Evolutionary conservation across 495 filamentous ascomycete genomes (phyloP), one percentile per base, ranked within the genome.

Genomic region (Physcia stellaris): DNA sequence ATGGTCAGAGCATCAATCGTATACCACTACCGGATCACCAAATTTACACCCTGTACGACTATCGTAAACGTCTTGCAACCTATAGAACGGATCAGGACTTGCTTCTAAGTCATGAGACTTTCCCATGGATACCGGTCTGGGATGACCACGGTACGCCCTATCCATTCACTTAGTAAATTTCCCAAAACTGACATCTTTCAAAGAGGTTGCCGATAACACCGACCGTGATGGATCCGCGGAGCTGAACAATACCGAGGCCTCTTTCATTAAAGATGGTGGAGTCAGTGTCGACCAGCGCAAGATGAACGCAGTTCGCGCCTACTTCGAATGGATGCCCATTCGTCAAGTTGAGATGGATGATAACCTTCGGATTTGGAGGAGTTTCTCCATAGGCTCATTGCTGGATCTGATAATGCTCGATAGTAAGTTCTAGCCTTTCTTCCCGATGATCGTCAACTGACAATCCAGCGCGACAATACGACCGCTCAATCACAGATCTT

Each of bases 121-220:
- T 72, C 42, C 64, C 77, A 4, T 81, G 78, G 77, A 80, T 83
- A 42, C 61, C 74, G 1, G 75, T 78, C 2, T 83, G 78, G 78
- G 78, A 83, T 47, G 77, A 81, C 45, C 77, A 81, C 48, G 66
- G 63, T 15, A 43, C 46, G 12, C 39, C 45, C 32, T 7, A 9
- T 34, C 7, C 12, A 34, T 7, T 34, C 32, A 9, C 15, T 12
- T 9, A 7, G 7, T 9, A 16, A 12, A 18, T 7, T 15, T 7
- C 15, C 7, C 32, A 7, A n/a, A 3, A 15, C 32, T 37, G 19
- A 43, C 17, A 9, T 23, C n/a, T 7, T 21, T 17, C 22, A 12
- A 3, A 58, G 70, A 78, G 50, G 64, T 76, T 22, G 70, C 69
- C 7, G 66, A 83, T 43, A 80, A 83, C 45, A 65, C 66, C 11